Conservation (phyloP, 345 rosid species). For the Euphorbia peplus region DNA sequence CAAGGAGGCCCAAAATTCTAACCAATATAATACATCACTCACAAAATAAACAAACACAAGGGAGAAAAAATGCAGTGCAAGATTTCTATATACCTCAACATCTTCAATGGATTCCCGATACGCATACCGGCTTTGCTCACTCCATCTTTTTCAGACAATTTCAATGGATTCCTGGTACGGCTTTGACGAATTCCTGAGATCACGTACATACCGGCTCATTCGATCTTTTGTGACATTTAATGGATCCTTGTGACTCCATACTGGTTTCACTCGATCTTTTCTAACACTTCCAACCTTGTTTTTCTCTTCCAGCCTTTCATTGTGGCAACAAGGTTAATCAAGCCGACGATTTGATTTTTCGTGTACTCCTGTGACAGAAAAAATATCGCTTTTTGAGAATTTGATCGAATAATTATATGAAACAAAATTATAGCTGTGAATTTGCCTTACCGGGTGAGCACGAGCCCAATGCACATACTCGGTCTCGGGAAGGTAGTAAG, state of each 20-base stretch:
- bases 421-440: not conserved
- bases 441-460: slow-evolving; percentile 71
- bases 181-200: no score
- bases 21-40: slow-evolving; percentile 24
- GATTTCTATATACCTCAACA: slow-evolving; percentile 17
- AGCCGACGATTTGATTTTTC: slow-evolving; percentile 69
- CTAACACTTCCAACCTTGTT: slow-evolving; percentile 71
- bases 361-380: slow-evolving; percentile 62
- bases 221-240: slow-evolving; percentile 71
- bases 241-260: slow-evolving; percentile 10
- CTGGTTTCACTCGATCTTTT: slow-evolving; percentile 70
- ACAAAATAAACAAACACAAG: not conserved
- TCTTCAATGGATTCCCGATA: no score
- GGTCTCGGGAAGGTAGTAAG: slow-evolving; percentile 91
- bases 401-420: not conserved
- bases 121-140: slow-evolving; percentile 31
- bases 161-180: slow-evolving; percentile 21
- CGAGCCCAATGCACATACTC: slow-evolving; percentile 97
- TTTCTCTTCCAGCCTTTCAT: slow-evolving; percentile 99
- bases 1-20: not conserved
- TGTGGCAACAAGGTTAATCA: slow-evolving; percentile 82
- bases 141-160: slow-evolving; percentile 73
- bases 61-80: not conserved
- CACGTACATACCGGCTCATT: slow-evolving; percentile 39
- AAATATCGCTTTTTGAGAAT: not conserved